These are phyloP conservation scores for Aspergillus sp. DNA, from an alignment of 2,329 filamentous ascomycete species.

Conservation along the genomic window DNA sequence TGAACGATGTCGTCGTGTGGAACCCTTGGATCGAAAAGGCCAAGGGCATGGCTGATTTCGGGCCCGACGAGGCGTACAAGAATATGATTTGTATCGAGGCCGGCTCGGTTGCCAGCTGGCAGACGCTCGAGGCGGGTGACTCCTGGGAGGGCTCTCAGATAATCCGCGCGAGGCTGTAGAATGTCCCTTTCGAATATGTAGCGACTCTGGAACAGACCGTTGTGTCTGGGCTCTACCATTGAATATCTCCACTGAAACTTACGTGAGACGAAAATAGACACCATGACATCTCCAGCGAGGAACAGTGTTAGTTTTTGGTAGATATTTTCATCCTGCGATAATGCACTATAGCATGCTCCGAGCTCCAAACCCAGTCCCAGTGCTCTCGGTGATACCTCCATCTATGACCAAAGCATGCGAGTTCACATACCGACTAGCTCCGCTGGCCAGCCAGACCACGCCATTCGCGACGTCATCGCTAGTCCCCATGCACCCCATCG, in stretches of 20 bases:
- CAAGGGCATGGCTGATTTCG: slow-evolving; percentile 78
- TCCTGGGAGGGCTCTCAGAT: slow-evolving; percentile 65
- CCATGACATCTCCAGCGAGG: not conserved
- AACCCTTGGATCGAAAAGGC: slow-evolving; percentile 93
- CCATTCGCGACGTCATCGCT: not conserved
- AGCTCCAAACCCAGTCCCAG: not conserved
- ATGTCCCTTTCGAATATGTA: slow-evolving; percentile 8
- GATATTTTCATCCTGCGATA: too few species aligned
- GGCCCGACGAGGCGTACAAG: slow-evolving; percentile 84
- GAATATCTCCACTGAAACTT: not conserved
- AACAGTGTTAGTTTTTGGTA: too few species aligned
- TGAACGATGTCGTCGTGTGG: slow-evolving; percentile 91
- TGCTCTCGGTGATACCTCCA: not conserved
- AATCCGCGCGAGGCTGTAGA: slow-evolving; percentile 45
- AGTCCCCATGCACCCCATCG: not conserved
- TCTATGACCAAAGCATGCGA: not conserved
- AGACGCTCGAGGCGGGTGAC: slow-evolving; percentile 77
- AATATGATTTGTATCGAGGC: slow-evolving; percentile 95
- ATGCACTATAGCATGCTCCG: too few species aligned
- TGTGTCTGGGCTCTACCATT: slow-evolving; percentile 34
- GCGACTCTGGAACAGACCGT: not conserved
- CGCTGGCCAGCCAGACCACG: not conserved
- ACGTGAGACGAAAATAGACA: not conserved
- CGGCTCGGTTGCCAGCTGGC: slow-evolving; percentile 78
- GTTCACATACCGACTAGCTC: not conserved